A percentile compares a stretch with the other conserved stretches of the same genome.
Evolutionary conservation across 306 rosid genomes (phyloP).

Genomic region (Inga oerstediana): DNA sequence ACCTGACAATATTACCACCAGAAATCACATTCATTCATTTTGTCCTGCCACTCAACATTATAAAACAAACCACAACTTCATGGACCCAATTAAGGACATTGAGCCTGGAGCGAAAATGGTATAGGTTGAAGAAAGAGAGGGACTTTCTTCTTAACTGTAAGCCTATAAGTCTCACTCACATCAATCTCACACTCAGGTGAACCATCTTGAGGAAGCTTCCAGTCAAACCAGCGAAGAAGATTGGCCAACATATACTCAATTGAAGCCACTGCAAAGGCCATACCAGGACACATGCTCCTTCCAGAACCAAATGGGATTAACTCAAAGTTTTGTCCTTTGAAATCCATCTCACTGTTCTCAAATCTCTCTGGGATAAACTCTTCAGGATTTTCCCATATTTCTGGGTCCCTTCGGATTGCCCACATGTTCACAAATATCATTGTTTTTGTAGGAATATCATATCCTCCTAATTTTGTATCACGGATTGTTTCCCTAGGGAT

Average conservation of each 20-base stretch:
- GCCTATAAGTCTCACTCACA: slow-evolving; percentile 1
- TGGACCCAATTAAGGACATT: neutral
- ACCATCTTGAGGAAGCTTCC: slow-evolving; percentile 32
- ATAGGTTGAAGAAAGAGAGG: slow-evolving; percentile 33
- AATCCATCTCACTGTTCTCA: too few relatives aligned
- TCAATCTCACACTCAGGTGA: neutral
- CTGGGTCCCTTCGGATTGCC: neutral
- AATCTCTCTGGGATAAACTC: too few relatives aligned
- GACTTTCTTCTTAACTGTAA: slow-evolving; percentile 26
- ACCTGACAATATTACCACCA: neutral
- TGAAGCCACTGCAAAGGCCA: slow-evolving; percentile 1
- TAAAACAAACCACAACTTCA: neutral
- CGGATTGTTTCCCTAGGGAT: slow-evolving; percentile 34
- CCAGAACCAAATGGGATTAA: slow-evolving; percentile 27
- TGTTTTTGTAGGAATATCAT: neutral
- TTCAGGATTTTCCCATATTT: too few relatives aligned
- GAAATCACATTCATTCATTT: neutral
- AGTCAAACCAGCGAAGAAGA: slow-evolving; percentile 51
- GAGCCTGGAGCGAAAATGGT: neutral
- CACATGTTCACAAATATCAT: neutral
- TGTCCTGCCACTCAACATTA: neutral
- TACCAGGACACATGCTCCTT: slow-evolving; percentile 25
- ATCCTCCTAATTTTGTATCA: slow-evolving; percentile 27
- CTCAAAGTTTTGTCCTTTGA: too few relatives aligned
- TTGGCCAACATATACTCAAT: slow-evolving; percentile 30